Evolutionary conservation across 2,329 filamentous ascomycete genomes (phyloP).

Genomic region (Colletotrichum aenigma): DNA sequence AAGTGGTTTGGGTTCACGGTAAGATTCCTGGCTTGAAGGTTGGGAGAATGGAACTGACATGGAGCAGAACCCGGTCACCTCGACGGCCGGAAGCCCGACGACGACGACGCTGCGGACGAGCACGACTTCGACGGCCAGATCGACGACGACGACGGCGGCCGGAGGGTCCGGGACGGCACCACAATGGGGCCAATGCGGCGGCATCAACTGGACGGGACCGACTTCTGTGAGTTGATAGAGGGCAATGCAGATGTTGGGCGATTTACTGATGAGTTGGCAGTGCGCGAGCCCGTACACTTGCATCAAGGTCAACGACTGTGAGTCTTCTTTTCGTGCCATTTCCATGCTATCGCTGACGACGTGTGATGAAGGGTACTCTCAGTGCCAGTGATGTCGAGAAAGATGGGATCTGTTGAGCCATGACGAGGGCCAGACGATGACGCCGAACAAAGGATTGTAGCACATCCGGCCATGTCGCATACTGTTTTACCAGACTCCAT

Average conservation of each 20-base stretch:
- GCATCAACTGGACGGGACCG: conserved; percentile 5
- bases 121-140: background rate
- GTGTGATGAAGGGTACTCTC: conserved; percentile 3
- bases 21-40: background rate
- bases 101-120: conserved; percentile 2
- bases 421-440: background rate
- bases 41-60: background rate
- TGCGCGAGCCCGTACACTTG: conserved; percentile 6
- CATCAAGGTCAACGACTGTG: conserved; percentile 10
- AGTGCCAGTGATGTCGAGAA: background rate
- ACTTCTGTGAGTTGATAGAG: background rate
- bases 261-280: background rate
- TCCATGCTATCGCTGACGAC: background rate
- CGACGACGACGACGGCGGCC: background rate
- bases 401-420: background rate
- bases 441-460: background rate
- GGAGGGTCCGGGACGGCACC: conserved; percentile 1
- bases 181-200: conserved; percentile 17
- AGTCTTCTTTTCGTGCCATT: background rate
- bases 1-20: conserved; percentile 21
- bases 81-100: background rate
- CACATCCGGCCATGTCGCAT: background rate
- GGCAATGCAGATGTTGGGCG: background rate
- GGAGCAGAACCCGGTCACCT: conserved; percentile 6
- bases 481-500: background rate